Conservation (phyloP, 192 early-diverging fungal genomes). For the Coemansia aciculifera region DNA sequence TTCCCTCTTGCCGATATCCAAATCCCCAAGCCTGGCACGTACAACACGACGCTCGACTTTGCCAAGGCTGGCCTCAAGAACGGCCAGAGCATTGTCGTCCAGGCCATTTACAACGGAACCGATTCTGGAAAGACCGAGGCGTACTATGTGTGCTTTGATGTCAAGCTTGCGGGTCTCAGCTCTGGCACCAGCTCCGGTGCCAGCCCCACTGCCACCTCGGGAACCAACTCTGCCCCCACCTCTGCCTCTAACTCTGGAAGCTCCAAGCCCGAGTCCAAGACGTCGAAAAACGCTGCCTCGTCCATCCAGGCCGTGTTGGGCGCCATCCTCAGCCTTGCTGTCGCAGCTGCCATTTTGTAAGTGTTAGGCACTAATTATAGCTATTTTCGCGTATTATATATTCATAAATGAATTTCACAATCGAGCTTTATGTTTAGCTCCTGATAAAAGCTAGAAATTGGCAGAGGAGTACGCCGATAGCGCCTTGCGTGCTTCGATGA, state of each 20-base stretch:
- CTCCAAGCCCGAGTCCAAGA: constrained; percentile 4
- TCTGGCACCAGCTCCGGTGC: constrained; percentile 2
- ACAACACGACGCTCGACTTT: constrained; percentile 39
- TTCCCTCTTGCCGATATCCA: constrained; percentile 18
- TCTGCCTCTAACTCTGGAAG: not conserved
- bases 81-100: constrained; percentile 49
- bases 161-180: constrained; percentile 31
- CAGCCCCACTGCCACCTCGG: constrained; percentile 2
- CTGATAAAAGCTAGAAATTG: constrained; percentile 18
- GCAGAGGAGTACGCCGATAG: constrained; percentile 56
- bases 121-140: constrained; percentile 27
- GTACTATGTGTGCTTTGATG: constrained; percentile 52
- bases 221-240: not conserved
- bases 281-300: constrained; percentile 5
- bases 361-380: not conserved
- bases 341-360: constrained; percentile 27
- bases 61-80: constrained; percentile 35
- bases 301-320: constrained; percentile 30
- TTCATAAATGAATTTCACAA: not conserved
- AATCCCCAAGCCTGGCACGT: constrained; percentile 29
- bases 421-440: not conserved
- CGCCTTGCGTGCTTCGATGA: constrained; percentile 59
- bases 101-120: constrained; percentile 52
- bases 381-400: not conserved
- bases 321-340: constrained; percentile 24